Evolutionary conservation across 257 asterid genomes (phyloP).

Genomic region (Galeopsis tetrahit): DNA sequence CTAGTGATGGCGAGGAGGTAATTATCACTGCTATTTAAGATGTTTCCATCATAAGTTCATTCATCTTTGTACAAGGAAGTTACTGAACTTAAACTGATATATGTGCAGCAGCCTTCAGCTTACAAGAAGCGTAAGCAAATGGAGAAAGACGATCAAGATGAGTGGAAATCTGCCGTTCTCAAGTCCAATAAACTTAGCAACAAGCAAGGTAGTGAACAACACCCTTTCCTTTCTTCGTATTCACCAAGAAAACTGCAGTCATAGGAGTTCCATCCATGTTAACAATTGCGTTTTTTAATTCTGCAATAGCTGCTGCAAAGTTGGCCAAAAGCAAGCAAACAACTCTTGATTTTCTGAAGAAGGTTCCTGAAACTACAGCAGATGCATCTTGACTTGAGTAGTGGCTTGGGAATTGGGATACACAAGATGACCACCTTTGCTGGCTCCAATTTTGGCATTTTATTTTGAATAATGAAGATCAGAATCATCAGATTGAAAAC

Average conservation of each 20-base stretch:
- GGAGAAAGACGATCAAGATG: constrained; percentile 57
- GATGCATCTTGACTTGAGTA: constrained; percentile 49
- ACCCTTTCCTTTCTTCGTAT: not conserved
- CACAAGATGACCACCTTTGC: constrained; percentile 3
- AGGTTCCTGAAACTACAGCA: constrained; percentile 53
- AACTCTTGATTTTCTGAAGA: constrained; percentile 63
- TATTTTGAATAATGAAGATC: constrained; percentile 26
- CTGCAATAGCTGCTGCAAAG: constrained; percentile 55
- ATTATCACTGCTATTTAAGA: constrained; percentile 5
- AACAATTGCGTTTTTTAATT: constrained; percentile 1
- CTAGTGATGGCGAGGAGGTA: constrained; percentile 74
- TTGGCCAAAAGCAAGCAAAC: constrained; percentile 62
- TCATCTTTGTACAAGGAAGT: not conserved
- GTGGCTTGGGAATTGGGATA: not conserved
- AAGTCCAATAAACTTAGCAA: constrained; percentile 55
- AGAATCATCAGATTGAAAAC: constrained; percentile 2
- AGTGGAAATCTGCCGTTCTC: constrained; percentile 79
- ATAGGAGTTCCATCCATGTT: constrained; percentile 21
- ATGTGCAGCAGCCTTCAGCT: constrained; percentile 78
- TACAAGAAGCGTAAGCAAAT: constrained; percentile 72
- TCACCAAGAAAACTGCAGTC: not conserved
- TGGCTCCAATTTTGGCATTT: constrained; percentile 14
- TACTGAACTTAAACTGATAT: not conserved
- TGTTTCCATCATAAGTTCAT: not conserved
- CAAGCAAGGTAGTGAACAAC: constrained; percentile 51